These are phyloP conservation scores for Microsporum audouinii DNA, from an alignment of 2,329 filamentous ascomycete species.

Conservation along the genomic window DNA sequence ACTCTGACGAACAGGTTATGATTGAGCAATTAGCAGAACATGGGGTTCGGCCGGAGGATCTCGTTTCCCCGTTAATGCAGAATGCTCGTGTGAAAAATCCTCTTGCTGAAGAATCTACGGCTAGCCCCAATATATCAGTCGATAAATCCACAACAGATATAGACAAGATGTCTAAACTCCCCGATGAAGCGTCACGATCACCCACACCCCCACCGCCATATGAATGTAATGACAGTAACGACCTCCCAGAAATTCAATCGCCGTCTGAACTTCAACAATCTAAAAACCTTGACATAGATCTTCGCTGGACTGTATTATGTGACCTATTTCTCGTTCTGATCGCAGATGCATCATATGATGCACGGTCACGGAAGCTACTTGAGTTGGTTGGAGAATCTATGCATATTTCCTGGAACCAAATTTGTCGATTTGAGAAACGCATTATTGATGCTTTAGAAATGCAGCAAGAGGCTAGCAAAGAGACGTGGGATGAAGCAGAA, in stretches of 20 bases:
- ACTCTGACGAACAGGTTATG: slow-evolving; percentile 81
- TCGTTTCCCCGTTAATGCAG: slow-evolving; percentile 77
- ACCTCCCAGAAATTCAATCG: slow-evolving; percentile 66
- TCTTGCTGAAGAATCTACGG: slow-evolving; percentile 46
- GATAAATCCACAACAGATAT: not conserved
- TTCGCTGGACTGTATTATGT: slow-evolving; percentile 93
- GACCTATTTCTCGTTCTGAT: slow-evolving; percentile 93
- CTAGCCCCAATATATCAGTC: not conserved
- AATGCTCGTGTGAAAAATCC: slow-evolving; percentile 92
- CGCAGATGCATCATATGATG: slow-evolving; percentile 86
- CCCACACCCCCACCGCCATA: slow-evolving; percentile 45
- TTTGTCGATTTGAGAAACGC: slow-evolving; percentile 91
- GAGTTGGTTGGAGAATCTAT: slow-evolving; percentile 73
- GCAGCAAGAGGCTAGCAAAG: slow-evolving; percentile 86
- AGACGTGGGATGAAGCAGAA: slow-evolving; percentile 95
- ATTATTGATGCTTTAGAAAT: slow-evolving; percentile 95
- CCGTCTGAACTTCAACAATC: slow-evolving; percentile 72
- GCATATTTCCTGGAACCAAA: slow-evolving; percentile 78
- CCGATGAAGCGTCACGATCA: slow-evolving; percentile 31
- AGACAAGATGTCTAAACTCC: slow-evolving; percentile 23
- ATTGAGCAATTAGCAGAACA: slow-evolving; percentile 93
- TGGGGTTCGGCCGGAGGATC: slow-evolving; percentile 71
- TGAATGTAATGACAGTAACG: slow-evolving; percentile 52
- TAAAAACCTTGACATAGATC: slow-evolving; percentile 82
- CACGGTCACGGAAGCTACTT: slow-evolving; percentile 71